Base-by-base conservation (phyloP, 441 rosid genomes). In the Melianthus villosus region DNA sequence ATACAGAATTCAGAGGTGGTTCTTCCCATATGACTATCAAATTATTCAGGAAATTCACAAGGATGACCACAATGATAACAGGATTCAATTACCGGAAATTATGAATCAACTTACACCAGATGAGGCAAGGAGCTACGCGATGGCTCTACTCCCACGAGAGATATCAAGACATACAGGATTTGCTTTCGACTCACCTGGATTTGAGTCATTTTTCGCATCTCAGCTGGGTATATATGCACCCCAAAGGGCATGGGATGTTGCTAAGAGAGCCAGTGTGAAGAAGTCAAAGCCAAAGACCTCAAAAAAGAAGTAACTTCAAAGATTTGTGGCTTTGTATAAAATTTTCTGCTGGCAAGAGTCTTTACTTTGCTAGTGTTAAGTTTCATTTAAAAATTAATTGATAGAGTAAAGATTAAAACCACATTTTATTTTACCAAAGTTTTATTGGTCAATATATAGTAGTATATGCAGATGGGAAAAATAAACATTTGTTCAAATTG, bases 171-270 rank as follows among this genome's bases (percentile, higher is more conserved):
- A 91, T 62, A 85, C 85, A 4, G 99, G 99, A 2, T 91, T 85
- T 40, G 96, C 99, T 4, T 91, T 91, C 2, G 96, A 85, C 52
- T 91, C 99, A 1, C 99, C 96, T 0, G 96, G 91, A 9, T 91
- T 77, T 1, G 99, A 91, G 59, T 91, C 94, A 25, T 91, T 91
- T 68, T 91, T 91, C 8, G 96, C 99, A 4, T 56, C 94, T 10
- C 93, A 91, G 59, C 56, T 73, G n/a, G 96, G 99, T 37, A 38
- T 82, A 3, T 59, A 63, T 51, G 94, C 84, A 10, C 96, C 96
- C 0, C 94, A 82, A 17, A 91, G 77, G 71, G 81, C 96, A 16
- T 91, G 94, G 96, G 99, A 91, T 69, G 99, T 91, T 40, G 91
- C 87, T 13, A 63, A 86, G 50, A 72, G 99, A 75, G 99, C 96